These are phyloP conservation scores for Fusarium oligoseptatum DNA, from an alignment of 2,329 filamentous ascomycete genomes.

Conservation along the genomic window DNA sequence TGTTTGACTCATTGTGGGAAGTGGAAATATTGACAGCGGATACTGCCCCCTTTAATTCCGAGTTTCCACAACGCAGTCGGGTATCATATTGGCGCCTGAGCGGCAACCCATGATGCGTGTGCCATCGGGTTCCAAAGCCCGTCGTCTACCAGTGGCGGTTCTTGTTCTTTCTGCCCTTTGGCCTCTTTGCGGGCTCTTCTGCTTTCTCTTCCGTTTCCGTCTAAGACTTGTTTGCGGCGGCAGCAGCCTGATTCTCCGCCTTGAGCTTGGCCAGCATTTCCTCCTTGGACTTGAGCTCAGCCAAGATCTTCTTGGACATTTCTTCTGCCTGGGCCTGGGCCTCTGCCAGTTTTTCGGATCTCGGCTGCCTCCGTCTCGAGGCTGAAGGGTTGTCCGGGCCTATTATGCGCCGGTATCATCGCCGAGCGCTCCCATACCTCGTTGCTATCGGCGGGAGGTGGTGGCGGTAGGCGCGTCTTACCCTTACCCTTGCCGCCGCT, in stretches of 20 bases:
- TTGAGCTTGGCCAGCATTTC: conserved; percentile 71
- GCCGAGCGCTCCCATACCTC: conserved; percentile 76
- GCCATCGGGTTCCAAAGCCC: neutral
- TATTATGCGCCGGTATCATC: conserved; percentile 77
- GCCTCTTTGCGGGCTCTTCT: neutral
- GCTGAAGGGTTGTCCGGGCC: conserved; percentile 79
- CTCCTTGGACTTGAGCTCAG: conserved; percentile 75
- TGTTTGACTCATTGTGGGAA: neutral
- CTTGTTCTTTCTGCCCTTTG: conserved; percentile 4
- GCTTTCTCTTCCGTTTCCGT: conserved; percentile 13
- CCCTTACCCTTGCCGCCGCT: conserved; percentile 67
- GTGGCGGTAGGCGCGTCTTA: conserved; percentile 57
- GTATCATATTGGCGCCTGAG: neutral
- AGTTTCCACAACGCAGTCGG: neutral
- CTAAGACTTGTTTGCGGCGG: conserved; percentile 50
- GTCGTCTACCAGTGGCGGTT: neutral
- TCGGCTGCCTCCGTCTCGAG: conserved; percentile 76
- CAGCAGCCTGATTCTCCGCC: conserved; percentile 66
- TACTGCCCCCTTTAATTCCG: neutral
- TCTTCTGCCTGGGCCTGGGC: conserved; percentile 74
- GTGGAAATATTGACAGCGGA: neutral
- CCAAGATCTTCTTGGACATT: conserved; percentile 70
- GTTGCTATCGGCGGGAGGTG: conserved; percentile 57
- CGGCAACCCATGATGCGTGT: neutral
- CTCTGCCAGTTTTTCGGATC: conserved; percentile 70